Evolutionary conservation across 2,329 filamentous ascomycete genomes (phyloP), one percentile per base, ranked within the genome.

Genomic region (Fusarium xylarioides): DNA sequence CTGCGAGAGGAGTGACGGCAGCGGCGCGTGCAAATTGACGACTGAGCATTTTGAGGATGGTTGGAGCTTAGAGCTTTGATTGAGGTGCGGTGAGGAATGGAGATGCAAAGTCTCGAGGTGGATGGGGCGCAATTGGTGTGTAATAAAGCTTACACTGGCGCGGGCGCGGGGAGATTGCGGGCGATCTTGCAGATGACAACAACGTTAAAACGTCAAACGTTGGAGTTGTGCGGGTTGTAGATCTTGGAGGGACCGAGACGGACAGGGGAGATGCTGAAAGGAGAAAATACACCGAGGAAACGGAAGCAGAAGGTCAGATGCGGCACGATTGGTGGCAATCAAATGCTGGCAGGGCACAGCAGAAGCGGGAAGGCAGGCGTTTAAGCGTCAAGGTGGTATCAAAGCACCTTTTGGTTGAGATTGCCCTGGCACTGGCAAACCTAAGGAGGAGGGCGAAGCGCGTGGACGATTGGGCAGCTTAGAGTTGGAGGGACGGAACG

Each of bases 11-110:
- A 74, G 83, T 83, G 76, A 79, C 79, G 63, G 80, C 79, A 58
- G 84, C 82, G 63, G 78, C 78, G 68, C 81, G 87, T 76, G 86
- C 78, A 76, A 90, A 80, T 78, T 86, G 86, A 78, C 83, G 84
- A 71, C 84, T 84, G 75, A 88, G 80, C 87, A 88, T 89, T 69
- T 54, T 54, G 70, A 79, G 78, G 69, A 40, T 54, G 57, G 34
- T 62, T 77, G 76, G 68, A 76, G 63, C 63, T 67, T 65, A 35
- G 30, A 26, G 62, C 64, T 66, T 66, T 46, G 46, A 34, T 42
- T 47, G 50, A 35, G 26, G 26, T 62, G 50, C 34, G 32, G 26
- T 67, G 68, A 63, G 61, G 23, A 58, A 55, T 68, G 52, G 52
- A 66, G 50, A 60, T 40, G 60, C 26, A 71, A 71, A 66, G 68